Percentiles rank a stretch among this genome's conserved stretches.
These are phyloP conservation scores for Aspergillus homomorphus DNA, from an alignment of 495 filamentous ascomycete genomes.

Conservation along the genomic window DNA sequence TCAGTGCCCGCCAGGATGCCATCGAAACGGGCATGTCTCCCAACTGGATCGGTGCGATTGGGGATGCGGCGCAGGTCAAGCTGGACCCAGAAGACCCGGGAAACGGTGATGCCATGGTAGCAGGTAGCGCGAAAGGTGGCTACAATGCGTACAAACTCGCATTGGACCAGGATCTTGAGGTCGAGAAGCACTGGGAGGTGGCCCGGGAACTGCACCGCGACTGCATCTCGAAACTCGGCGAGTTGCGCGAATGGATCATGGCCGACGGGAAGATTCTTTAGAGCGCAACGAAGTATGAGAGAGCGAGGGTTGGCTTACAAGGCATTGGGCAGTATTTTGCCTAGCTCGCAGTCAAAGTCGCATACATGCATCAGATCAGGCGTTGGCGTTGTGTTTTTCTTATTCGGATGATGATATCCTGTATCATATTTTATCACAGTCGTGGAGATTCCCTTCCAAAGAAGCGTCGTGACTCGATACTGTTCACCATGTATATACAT, in stretches of 20 bases:
- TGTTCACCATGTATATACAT: too few species aligned
- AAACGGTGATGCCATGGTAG: constrained; percentile 27
- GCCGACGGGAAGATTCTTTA: constrained; percentile 36
- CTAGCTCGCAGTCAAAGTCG: background rate
- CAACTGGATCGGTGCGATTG: constrained; percentile 55
- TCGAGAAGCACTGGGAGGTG: constrained; percentile 62
- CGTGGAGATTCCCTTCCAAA: background rate
- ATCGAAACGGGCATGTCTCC: constrained; percentile 47
- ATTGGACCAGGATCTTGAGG: constrained; percentile 60
- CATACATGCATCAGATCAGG: constrained; percentile 10
- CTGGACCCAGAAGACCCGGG: constrained; percentile 24
- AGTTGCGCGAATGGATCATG: constrained; percentile 51
- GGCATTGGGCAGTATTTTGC: background rate
- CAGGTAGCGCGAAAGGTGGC: constrained; percentile 37
- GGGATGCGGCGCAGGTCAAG: constrained; percentile 43
- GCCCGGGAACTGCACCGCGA: constrained; percentile 62
- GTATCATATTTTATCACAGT: background rate
- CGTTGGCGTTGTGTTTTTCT: constrained; percentile 11
- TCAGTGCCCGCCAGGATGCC: constrained; percentile 57
- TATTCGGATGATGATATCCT: background rate
- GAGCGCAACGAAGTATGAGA: constrained; percentile 2
- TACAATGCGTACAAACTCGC: constrained; percentile 57
- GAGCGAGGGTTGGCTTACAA: too few species aligned
- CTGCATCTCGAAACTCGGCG: constrained; percentile 57
- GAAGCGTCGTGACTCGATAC: background rate